Evolutionary conservation across 805 yeast genomes (phyloP).

Genomic region (Alloascoidea africana): DNA sequence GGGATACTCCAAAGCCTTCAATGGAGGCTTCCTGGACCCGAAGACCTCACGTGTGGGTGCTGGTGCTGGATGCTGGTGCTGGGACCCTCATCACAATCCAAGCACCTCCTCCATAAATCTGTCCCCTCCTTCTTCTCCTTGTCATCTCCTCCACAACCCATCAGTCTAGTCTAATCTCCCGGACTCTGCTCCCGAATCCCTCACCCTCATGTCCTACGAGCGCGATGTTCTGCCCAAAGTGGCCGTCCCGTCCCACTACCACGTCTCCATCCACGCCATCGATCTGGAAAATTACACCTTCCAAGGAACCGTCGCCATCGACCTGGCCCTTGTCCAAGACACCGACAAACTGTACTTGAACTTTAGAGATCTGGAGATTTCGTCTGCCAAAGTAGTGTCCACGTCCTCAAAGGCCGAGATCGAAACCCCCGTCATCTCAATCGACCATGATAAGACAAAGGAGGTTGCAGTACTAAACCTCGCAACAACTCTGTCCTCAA

Average conservation of each 20-base stretch:
- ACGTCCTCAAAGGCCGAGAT: neutral
- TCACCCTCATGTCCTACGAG: too few relatives aligned
- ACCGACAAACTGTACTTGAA: conserved; percentile 34
- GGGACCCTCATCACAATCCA: too few relatives aligned
- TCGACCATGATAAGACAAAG: conserved; percentile 19
- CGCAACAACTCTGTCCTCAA: conserved; percentile 20
- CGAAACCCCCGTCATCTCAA: conserved; percentile 14
- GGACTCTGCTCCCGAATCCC: too few relatives aligned
- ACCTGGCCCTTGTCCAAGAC: conserved; percentile 33
- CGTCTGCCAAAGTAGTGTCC: conserved; percentile 22
- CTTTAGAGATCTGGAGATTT: conserved; percentile 38
- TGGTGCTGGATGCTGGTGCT: too few relatives aligned
- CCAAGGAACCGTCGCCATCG: conserved; percentile 38
- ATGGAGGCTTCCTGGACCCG: too few relatives aligned
- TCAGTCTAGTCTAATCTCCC: too few relatives aligned
- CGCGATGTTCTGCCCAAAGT: conserved; percentile 28
- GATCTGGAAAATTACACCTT: conserved; percentile 41
- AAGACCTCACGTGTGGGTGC: too few relatives aligned
- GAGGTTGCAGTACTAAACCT: conserved; percentile 26
- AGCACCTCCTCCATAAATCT: too few relatives aligned
- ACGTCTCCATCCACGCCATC: conserved; percentile 15
- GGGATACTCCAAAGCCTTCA: too few relatives aligned
- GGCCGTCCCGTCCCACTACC: conserved; percentile 26
- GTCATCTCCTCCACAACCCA: too few relatives aligned
- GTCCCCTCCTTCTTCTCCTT: too few relatives aligned